Evolutionary conservation across 106 monocot genomes (phyloP).

Genomic region (Hemerocallis citrina): DNA sequence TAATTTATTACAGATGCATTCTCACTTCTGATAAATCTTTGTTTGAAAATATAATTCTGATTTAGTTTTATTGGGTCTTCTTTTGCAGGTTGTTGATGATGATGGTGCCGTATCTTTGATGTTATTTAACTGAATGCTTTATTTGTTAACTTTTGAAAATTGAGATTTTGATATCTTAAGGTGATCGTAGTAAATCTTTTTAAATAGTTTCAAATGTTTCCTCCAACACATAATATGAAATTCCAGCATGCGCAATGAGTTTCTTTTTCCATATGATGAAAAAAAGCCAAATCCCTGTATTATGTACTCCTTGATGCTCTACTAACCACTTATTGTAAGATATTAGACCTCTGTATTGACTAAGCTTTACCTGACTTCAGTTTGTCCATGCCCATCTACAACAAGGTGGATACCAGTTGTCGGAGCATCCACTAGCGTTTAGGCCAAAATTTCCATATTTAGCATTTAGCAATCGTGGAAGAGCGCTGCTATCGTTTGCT

Average conservation of each 20-base stretch:
- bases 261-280: too few species aligned
- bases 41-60: neutral
- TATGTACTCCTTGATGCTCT: too few species aligned
- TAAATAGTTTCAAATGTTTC: neutral
- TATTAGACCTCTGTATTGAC: neutral
- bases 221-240: neutral
- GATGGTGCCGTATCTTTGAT: slow-evolving; percentile 90
- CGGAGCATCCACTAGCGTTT: too few species aligned
- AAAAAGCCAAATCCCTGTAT: too few species aligned
- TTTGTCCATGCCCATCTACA: neutral
- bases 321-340: neutral
- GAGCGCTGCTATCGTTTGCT: too few species aligned
- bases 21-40: neutral
- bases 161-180: neutral
- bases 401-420: neutral
- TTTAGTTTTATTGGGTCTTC: neutral
- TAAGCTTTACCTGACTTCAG: neutral
- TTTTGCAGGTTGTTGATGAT: slow-evolving; percentile 78
- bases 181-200: neutral
- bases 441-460: too few species aligned
- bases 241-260: too few species aligned
- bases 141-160: neutral
- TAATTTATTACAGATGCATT: neutral
- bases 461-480: too few species aligned
- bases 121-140: neutral